Base-by-base conservation (phyloP, 371 early-diverging fungal genomes). In the Rhizopus delemar region DNA sequence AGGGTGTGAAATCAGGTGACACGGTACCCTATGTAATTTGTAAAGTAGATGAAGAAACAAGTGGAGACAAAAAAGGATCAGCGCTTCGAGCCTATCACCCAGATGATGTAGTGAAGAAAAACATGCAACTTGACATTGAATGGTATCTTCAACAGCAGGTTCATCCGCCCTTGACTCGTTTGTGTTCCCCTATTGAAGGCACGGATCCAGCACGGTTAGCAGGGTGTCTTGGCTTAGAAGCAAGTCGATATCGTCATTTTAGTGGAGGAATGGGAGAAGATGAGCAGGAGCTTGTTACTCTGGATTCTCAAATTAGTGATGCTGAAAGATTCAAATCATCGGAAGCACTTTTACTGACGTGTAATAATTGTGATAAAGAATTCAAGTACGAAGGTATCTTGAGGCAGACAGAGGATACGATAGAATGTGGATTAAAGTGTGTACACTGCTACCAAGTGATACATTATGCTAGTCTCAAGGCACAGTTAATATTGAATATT, bases 81-180 rank as follows among this genome's bases (percentile, higher is more conserved):
- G 90, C 93, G 0, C 86, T 88, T 38, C 81, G 93, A 31, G 98
- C 97, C 0, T 91, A 85, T 57, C 95, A 96, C 59, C 95, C 95
- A 0, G 92, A 94, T 46, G 99, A 98, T 46, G 72, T 96, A n/a
- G 65, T 63, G 15, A 81, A 78, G 16, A 71, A 82, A 0, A 75
- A 71, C 5, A 80, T 92, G 51, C 74, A 74, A 39, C 75, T 91
- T 31, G 91, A 99, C 71, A 83, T 80, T 64, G 94, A 97, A 38
- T 99, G 98, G 91, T 99, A 99, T 68, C 75, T 99, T 38, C 81
- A 86, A 56, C 93, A 93, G 57, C 99, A 99, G 74, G 86, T 99
- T 0, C 89, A 97, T 53, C 99, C 99, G 7, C 97, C 99, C 3
- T 71, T 99, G n/a, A 81, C 87, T 0, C 90, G 98, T 68, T 75